Conservation (phyloP, 495 filamentous ascomycete genomes). For the Daldinia vernicosa region DNA sequence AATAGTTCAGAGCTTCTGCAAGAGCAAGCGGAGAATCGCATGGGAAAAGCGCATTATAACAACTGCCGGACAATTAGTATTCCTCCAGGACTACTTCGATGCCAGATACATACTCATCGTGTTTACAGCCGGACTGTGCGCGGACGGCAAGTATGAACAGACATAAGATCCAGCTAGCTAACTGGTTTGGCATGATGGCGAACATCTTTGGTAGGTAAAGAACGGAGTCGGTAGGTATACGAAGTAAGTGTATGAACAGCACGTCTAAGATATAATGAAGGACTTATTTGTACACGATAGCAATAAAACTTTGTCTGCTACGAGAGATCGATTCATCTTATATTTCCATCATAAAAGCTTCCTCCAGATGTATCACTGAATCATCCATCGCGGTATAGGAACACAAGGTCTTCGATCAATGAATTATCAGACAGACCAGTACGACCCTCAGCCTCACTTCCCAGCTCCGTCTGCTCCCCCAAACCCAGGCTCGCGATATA, state of each 20-base stretch:
- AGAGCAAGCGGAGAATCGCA: slow-evolving; percentile 36
- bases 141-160: slow-evolving; percentile 30
- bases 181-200: slow-evolving; percentile 19
- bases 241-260: slow-evolving; percentile 2
- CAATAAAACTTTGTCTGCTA: not conserved
- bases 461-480: slow-evolving; percentile 15
- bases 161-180: slow-evolving; percentile 33
- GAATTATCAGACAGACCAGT: not conserved
- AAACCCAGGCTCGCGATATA: slow-evolving; percentile 9
- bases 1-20: slow-evolving; percentile 35
- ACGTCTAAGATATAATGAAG: slow-evolving; percentile 7
- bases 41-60: slow-evolving; percentile 43
- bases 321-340: not conserved
- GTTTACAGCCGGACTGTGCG: slow-evolving; percentile 36
- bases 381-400: not conserved
- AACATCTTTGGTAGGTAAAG: slow-evolving; percentile 22
- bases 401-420: slow-evolving; percentile 8
- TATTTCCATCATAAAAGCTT: not conserved
- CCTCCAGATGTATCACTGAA: not conserved
- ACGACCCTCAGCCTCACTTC: slow-evolving; percentile 20
- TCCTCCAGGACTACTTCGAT: not conserved
- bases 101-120: slow-evolving; percentile 30
- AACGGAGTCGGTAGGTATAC: slow-evolving; percentile 10
- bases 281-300: slow-evolving; percentile 3
- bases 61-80: slow-evolving; percentile 27